Evolutionary conservation across 768 basidiomycete genomes (phyloP), one percentile per base, ranked within the genome.

Genomic region (Candolleomyces eurysporus): DNA sequence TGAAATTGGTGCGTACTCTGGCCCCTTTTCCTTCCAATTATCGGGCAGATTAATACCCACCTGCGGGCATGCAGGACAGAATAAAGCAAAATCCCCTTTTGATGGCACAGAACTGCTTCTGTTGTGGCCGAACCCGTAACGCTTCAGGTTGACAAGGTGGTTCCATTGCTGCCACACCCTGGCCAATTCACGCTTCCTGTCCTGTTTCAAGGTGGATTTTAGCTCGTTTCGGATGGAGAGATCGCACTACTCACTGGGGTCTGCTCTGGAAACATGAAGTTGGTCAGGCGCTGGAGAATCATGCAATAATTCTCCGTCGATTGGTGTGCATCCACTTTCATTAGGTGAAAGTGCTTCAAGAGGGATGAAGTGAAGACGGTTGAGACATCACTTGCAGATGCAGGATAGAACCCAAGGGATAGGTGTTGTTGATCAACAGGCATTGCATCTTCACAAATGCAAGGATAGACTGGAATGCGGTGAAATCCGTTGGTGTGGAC

Each of bases 401-500:
- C 36, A 7, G 54, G 54, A n/a, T 54, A 42, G 32, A 67, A 66
- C 0, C 60, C 64, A 0, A 65, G 42, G 0, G 64, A 61, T 4
- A 68, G 11, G 1, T 65, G 45, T 4, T 64, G 59, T 0, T 16
- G 0, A 1, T 61, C 60, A 4, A 66, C 64, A 0, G 57, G 8
- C 0, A 57, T 16, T 0, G 48, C 14, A 0, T 50, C 4, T 0
- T 42, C 43, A 14, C 69, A 70, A 0, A 26, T 9, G 22, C 69
- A 70, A 2, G 54, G 48, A 0, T 63, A 59, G 16, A 66, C 13
- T 0, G 64, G 62, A 2, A 66, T 39, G 10, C 64, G 22, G 43
- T 68, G 66, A 3, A 68, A 30, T 0, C 64, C 67, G 46, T 66
- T 70, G 0, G 59, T 61, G 40, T 68, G 66, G 7, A 70, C 61